Evolutionary conservation across 495 filamentous ascomycete species (phyloP).

Genomic region (Penicillium simplicissimum): DNA sequence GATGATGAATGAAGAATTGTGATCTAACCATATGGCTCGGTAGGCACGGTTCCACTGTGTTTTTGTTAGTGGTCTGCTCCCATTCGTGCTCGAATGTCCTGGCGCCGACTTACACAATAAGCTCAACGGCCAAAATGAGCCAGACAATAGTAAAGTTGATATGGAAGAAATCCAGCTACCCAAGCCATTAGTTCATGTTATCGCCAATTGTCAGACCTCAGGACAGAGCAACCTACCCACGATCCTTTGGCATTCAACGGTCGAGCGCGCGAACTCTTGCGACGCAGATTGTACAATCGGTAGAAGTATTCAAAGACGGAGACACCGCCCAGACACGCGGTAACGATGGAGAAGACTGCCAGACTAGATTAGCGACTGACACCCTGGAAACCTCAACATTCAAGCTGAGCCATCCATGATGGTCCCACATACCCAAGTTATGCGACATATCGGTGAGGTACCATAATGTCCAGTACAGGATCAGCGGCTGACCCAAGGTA

Average conservation of each 20-base stretch:
- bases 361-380: slow-evolving; percentile 8
- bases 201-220: background rate
- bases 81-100: background rate
- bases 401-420: background rate
- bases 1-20: background rate
- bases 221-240: slow-evolving; percentile 39
- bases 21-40: slow-evolving; percentile 39
- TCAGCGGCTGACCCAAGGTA: slow-evolving; percentile 54
- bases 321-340: slow-evolving; percentile 55
- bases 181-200: slow-evolving; percentile 9
- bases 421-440: slow-evolving; percentile 48
- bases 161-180: slow-evolving; percentile 61
- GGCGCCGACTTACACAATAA: slow-evolving; percentile 48
- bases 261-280: slow-evolving; percentile 51
- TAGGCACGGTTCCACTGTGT: slow-evolving; percentile 41
- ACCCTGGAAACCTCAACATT: background rate
- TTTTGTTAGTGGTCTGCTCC: slow-evolving; percentile 30
- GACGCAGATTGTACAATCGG: slow-evolving; percentile 45
- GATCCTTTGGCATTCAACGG: slow-evolving; percentile 52
- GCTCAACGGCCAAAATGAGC: slow-evolving; percentile 50
- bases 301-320: slow-evolving; percentile 62
- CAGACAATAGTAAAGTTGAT: slow-evolving; percentile 60
- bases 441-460: slow-evolving; percentile 56
- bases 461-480: slow-evolving; percentile 58
- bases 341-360: slow-evolving; percentile 60